Percentiles rank a stretch among this genome's conserved stretches.
These are phyloP conservation scores for Fraxinus americana DNA, from an alignment of 257 asterid species.

Conservation along the genomic window DNA sequence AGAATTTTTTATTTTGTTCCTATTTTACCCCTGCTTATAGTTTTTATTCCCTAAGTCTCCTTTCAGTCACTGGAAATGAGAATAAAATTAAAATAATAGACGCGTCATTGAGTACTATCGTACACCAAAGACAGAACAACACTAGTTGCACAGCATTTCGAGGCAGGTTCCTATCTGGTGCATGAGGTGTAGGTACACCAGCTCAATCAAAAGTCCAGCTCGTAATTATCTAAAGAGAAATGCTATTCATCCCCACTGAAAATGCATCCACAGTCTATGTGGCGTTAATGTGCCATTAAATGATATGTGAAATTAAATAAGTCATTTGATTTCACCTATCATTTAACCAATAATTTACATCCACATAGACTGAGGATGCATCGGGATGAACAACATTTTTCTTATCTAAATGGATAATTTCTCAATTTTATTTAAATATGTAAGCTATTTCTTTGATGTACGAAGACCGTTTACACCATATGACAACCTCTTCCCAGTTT, in stretches of 20 bases:
- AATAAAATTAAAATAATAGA: slow-evolving; percentile 14
- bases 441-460: neutral
- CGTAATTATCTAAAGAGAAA: too few relatives aligned
- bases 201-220: neutral
- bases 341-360: too few relatives aligned
- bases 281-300: too few relatives aligned
- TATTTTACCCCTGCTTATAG: neutral
- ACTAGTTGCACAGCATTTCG: slow-evolving; percentile 17
- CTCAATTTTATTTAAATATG: too few relatives aligned
- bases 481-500: neutral
- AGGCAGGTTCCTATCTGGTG: neutral
- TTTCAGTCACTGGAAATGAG: neutral
- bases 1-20: neutral
- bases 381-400: too few relatives aligned
- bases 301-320: too few relatives aligned
- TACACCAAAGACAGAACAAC: slow-evolving; percentile 23
- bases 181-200: slow-evolving; percentile 1
- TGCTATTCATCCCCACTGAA: too few relatives aligned
- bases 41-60: slow-evolving; percentile 5
- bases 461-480: slow-evolving; percentile 16
- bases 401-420: too few relatives aligned
- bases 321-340: too few relatives aligned
- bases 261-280: too few relatives aligned
- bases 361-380: too few relatives aligned
- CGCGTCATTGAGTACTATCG: slow-evolving; percentile 11